These are phyloP conservation scores for Chrysanthemum makinoi DNA, from an alignment of 129 eudicot species.

Conservation along the genomic window DNA sequence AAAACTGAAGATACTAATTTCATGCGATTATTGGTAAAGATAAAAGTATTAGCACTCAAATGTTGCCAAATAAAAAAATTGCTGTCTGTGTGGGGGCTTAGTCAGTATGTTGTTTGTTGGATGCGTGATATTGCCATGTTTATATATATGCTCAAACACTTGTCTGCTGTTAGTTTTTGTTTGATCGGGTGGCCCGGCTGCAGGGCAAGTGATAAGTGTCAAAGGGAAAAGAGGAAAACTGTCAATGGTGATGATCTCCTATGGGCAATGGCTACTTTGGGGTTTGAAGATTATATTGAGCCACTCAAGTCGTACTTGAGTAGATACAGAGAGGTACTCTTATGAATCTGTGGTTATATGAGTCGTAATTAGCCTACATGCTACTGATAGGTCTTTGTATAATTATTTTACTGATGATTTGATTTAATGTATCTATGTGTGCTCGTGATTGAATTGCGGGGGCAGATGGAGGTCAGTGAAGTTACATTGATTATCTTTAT, in stretches of 20 bases:
- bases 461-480: slow-evolving; percentile 73
- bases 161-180: not conserved
- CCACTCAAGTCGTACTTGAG: slow-evolving; percentile 69
- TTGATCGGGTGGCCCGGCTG: slow-evolving; percentile 4
- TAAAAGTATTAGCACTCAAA: not conserved
- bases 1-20: not conserved
- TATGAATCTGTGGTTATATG: not conserved
- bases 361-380: not conserved
- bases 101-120: no score
- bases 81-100: no score
- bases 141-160: not conserved
- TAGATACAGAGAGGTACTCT: slow-evolving; percentile 68
- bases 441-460: slow-evolving; percentile 28
- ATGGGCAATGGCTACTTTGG: slow-evolving; percentile 89
- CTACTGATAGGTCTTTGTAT: slow-evolving; percentile 1
- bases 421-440: not conserved
- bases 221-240: slow-evolving; percentile 85
- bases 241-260: slow-evolving; percentile 83
- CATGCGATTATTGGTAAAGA: not conserved
- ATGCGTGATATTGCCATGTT: not conserved
- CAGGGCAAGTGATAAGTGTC: slow-evolving; percentile 92
- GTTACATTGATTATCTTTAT: slow-evolving; percentile 3
- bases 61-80: not conserved
- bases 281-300: slow-evolving; percentile 80
- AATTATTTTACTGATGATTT: slow-evolving; percentile 25